Base-by-base conservation (phyloP, 2,329 filamentous ascomycete genomes). In the Xylaria polymorpha region DNA sequence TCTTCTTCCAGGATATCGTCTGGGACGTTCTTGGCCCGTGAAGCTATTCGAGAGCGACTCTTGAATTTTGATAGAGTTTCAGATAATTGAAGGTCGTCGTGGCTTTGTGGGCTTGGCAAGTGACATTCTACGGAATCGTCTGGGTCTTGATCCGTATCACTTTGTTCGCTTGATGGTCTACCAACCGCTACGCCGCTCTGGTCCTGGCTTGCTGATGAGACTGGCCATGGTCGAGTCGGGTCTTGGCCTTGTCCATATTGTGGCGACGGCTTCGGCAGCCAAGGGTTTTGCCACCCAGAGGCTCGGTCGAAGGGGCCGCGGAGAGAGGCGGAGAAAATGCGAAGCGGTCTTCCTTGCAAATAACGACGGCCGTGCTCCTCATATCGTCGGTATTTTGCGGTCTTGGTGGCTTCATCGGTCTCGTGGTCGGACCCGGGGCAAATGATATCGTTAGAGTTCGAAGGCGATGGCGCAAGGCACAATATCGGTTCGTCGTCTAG, bases 271-370 rank as follows among this genome's bases (percentile, higher is more conserved):
- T 72, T 77, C 50, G 82, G 81, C 50, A 78, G 75, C 86, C 86
- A 88, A 15, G 86, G 86, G 70, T 88, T 87, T 39, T 77, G 74
- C 86, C 86, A 88, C 25, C 84, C 84, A 1, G 78, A 81, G 48
- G 79, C 75, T 64, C 74, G 77, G 53, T 85, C 83, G 71, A 92
- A 91, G 0, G 91, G 91, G 0, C 91, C 91, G 68, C 81, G 84
- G 3, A 93, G 81, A 6, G 81, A 79, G 7, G 91, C 86, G 14
- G 91, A 91, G 3, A 90, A 77, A 2, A 94, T 82, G 29, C 86
- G 75, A 0, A 90, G 85, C 1, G 83, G 76, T 37, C 83, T 80
- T 0, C 91, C 91, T 7, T 83, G 79, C 44, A 92, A 80, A 73
- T 86, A 92, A 41, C 84, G 83, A 39, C 83, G 80, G 1, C 88